These are phyloP conservation scores for Lignosus rhinocerotis DNA, from an alignment of 1,284 basidiomycete genomes.

Conservation along the genomic window DNA sequence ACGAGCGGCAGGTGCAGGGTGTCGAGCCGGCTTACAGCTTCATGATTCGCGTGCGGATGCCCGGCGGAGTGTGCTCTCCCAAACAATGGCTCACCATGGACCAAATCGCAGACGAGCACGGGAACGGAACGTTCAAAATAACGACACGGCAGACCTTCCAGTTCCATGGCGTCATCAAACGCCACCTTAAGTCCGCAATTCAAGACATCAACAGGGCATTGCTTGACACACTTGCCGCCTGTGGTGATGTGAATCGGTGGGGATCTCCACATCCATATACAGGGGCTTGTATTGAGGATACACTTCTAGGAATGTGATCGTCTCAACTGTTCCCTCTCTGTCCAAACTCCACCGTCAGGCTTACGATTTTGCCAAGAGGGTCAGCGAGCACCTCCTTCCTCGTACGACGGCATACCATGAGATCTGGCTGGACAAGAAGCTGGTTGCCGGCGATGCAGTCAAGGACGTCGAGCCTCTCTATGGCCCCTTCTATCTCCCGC, in stretches of 20 bases:
- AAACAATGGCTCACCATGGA: constrained; percentile 96
- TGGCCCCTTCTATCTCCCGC: constrained; percentile 95
- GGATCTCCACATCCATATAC: constrained; percentile 23
- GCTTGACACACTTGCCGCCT: constrained; percentile 96
- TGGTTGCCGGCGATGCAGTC: constrained; percentile 88
- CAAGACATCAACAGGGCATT: constrained; percentile 93
- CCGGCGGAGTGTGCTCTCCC: constrained; percentile 91
- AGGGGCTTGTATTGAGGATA: neutral
- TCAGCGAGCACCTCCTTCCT: constrained; percentile 89
- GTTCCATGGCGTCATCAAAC: constrained; percentile 99
- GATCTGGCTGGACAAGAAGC: constrained; percentile 98
- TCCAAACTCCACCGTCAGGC: constrained; percentile 86
- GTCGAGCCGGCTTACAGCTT: constrained; percentile 96
- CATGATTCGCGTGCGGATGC: constrained; percentile 98
- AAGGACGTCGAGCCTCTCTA: constrained; percentile 97
- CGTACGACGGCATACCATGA: constrained; percentile 96
- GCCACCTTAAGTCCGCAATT: constrained; percentile 93
- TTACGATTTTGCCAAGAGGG: constrained; percentile 82
- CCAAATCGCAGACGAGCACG: constrained; percentile 94
- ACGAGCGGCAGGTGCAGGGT: constrained; percentile 92
- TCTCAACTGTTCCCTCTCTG: constrained; percentile 87
- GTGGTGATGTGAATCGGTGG: constrained; percentile 95
- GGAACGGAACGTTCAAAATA: constrained; percentile 94
- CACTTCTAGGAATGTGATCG: constrained; percentile 79
- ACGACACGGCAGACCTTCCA: constrained; percentile 99